Base-by-base conservation (phyloP, 2,329 filamentous ascomycete species). In the Penicillium sp. region DNA sequence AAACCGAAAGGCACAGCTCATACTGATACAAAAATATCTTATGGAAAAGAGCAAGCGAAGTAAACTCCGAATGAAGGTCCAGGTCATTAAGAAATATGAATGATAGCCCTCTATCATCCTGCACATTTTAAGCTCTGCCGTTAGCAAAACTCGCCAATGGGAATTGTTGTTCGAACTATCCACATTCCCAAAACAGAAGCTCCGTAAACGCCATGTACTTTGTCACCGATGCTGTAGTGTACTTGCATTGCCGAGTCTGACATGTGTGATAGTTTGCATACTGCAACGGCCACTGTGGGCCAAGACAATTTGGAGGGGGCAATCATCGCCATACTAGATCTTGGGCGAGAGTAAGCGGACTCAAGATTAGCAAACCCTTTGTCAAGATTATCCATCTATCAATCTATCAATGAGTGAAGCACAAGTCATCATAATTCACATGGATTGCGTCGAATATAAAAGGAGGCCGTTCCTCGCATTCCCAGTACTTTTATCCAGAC, bases 321-420 rank as follows among this genome's bases (percentile, higher is more conserved):
- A 54, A 13, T 26, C n/a, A 54, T 30, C 19, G 3, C 35, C 22
- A 19, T n/a, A 19, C 33, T 6, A n/a, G 5, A 53, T 54, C 19
- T 22, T 8, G 49, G 40, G 26, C 51, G 53, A 55, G 50, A 44
- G 49, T 15, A 24, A 30, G 26, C 22, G n/a, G n/a, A 42, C 30
- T n/a, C 22, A n/a, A 22, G n/a, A 51, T 62, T 59, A 59, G 42
- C 50, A 59, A 62, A 17, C 38, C 15, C 56, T 59, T 53, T 55
- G 60, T 62, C 44, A 59, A 56, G n/a, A 56, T 62, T 47, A 62
- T 35, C 7, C 12, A 59, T 50, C 10, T 45, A 13, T 37, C 26
- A 3, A 44, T 50, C 10, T 45, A 37, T 37, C 26, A 10, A 44
- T 53, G 22, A 40, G 17, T 28, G 19, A 53, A 24, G 19, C 12